phyloP scores from a whole-genome alignment of 164 flowering plant species.

The Annona cherimola region DNA sequence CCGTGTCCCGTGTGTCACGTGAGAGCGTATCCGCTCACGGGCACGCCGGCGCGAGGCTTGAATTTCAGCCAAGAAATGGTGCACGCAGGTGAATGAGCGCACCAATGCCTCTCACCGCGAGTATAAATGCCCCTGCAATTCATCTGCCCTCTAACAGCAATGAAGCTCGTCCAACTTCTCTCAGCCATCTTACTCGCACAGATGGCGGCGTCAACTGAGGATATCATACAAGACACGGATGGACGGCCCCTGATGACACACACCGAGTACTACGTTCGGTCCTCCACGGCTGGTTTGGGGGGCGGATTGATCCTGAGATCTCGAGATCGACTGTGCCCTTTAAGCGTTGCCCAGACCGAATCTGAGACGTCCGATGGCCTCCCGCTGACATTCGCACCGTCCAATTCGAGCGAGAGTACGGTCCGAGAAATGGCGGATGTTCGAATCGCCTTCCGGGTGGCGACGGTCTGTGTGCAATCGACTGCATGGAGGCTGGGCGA shows the following conservation, averaged over 20 bases:
- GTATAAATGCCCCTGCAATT: neutral
- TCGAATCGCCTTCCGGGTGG: slow-evolving; percentile 19
- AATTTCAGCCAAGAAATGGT: neutral
- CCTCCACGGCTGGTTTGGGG: slow-evolving; percentile 10
- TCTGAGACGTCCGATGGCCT: slow-evolving; percentile 11
- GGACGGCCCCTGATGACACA: slow-evolving; percentile 15
- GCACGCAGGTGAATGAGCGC: no score
- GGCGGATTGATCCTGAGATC: slow-evolving; percentile 18
- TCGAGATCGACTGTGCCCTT: slow-evolving; percentile 16
- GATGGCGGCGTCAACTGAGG: neutral
- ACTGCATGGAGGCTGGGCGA: slow-evolving; percentile 23
- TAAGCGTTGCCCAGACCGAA: slow-evolving; percentile 13
- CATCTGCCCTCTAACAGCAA: neutral
- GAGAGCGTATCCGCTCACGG: neutral
- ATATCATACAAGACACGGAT: slow-evolving; percentile 16
- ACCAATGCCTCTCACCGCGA: neutral
- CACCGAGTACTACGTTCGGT: slow-evolving; percentile 19
- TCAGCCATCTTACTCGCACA: slow-evolving; percentile 4
- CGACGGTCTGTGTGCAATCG: slow-evolving; percentile 24
- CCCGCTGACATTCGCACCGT: slow-evolving; percentile 15
- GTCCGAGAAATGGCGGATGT: slow-evolving; percentile 12
- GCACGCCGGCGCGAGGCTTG: neutral
- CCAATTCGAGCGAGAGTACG: neutral
- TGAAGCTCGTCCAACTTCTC: neutral
- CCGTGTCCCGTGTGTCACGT: slow-evolving; percentile 3